Evolutionary conservation across 2,329 filamentous ascomycete species (phyloP).

Genomic region (Colletotrichum endophyticum): DNA sequence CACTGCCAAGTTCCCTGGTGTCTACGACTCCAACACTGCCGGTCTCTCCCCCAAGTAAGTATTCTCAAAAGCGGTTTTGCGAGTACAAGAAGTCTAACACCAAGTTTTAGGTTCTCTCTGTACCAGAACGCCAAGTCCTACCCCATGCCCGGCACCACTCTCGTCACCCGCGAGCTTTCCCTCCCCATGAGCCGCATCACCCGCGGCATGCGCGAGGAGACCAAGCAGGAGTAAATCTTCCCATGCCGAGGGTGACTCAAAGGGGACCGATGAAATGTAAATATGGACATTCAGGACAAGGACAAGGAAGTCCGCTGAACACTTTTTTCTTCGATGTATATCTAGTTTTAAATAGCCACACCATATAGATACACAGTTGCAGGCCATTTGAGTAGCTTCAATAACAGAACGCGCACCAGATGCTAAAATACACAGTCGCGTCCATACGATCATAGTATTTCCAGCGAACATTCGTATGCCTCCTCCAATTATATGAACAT

Average conservation of each 20-base stretch:
- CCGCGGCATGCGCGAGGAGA: background rate
- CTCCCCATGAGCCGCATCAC: background rate
- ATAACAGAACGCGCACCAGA: background rate
- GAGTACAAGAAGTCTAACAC: background rate
- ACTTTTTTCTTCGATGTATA: background rate
- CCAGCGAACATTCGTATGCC: background rate
- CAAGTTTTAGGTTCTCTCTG: rapidly evolving
- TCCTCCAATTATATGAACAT: too few relatives aligned
- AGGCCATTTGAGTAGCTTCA: background rate
- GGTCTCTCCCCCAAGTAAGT: background rate
- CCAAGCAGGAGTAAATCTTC: background rate
- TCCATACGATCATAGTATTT: background rate
- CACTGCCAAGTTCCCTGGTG: slow-evolving; percentile 44
- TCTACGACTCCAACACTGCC: slow-evolving; percentile 23
- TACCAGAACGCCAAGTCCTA: background rate
- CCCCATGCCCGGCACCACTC: background rate
- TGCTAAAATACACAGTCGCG: background rate
- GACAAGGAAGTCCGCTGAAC: background rate
- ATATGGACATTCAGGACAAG: background rate
- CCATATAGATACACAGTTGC: background rate
- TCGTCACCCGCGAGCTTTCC: background rate
- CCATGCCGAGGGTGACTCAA: too few relatives aligned
- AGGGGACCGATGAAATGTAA: too few relatives aligned
- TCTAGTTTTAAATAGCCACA: background rate
- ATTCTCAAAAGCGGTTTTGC: background rate